phyloP scores from a whole-genome alignment of 2,329 filamentous ascomycete species.

The Periconia sp. region DNA sequence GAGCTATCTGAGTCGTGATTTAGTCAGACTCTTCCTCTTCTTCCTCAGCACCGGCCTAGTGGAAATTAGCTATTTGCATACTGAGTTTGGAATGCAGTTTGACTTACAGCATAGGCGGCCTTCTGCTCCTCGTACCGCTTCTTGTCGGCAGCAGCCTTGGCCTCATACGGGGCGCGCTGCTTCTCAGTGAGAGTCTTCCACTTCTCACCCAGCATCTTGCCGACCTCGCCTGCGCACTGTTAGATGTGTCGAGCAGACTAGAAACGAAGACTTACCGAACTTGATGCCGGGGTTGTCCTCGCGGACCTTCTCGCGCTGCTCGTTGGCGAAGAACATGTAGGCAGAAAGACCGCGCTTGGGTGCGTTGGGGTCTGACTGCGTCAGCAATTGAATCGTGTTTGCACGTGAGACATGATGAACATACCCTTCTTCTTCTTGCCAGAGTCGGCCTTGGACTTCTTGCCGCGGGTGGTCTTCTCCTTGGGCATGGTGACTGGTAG shows the following conservation, averaged over 20 bases:
- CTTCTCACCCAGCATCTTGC: slow-evolving; percentile 96
- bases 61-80: slow-evolving; percentile 25
- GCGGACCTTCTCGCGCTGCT: slow-evolving; percentile 96
- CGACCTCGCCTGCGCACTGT: slow-evolving; percentile 77
- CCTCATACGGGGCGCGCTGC: slow-evolving; percentile 92
- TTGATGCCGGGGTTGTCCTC: slow-evolving; percentile 98
- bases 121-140: slow-evolving; percentile 99
- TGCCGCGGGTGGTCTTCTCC: slow-evolving; percentile 67
- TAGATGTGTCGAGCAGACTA: slow-evolving; percentile 14
- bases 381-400: slow-evolving; percentile 1
- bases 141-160: slow-evolving; percentile 96
- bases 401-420: slow-evolving; percentile 22
- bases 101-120: slow-evolving; percentile 66
- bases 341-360: slow-evolving; percentile 99
- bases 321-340: slow-evolving; percentile 99
- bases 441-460: slow-evolving; percentile 61
- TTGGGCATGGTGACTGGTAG: slow-evolving; percentile 66
- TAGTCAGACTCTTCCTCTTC: slow-evolving; percentile 52
- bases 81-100: too few relatives aligned
- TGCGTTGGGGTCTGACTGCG: slow-evolving; percentile 81
- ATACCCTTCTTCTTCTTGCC: slow-evolving; percentile 77
- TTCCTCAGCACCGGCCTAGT: slow-evolving; percentile 39
- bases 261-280: slow-evolving; percentile 70
- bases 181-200: slow-evolving; percentile 97
- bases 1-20: slow-evolving; percentile 14